Evolutionary conservation across 139 green algal genomes (phyloP).

Genomic region (Protoeuglena noctilucae): DNA sequence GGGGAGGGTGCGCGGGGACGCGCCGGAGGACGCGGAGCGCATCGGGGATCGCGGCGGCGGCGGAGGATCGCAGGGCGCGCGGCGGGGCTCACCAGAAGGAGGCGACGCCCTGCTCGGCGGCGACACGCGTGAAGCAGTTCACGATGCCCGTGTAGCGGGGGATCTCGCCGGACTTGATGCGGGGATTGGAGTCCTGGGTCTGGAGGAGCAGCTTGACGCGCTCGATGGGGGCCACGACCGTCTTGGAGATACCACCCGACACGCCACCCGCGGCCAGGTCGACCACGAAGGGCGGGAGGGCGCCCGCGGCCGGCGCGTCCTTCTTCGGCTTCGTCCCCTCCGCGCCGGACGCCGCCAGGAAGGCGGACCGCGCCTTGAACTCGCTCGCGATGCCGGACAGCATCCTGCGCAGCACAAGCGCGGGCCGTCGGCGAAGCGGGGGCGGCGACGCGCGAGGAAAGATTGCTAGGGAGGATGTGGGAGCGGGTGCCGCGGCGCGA

Average conservation of each 20-base stretch:
- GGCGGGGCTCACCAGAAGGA: too few species aligned
- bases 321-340: too few species aligned
- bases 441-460: too few species aligned
- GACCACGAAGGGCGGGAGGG: slow-evolving; percentile 31
- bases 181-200: slow-evolving; percentile 58
- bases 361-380: not conserved
- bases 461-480: too few species aligned
- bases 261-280: slow-evolving; percentile 56
- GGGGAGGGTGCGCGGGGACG: too few species aligned
- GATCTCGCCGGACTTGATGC: slow-evolving; percentile 58
- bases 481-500: too few species aligned
- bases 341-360: slow-evolving; percentile 11
- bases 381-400: not conserved
- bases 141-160: slow-evolving; percentile 31
- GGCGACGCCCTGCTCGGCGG: slow-evolving; percentile 66
- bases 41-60: too few species aligned
- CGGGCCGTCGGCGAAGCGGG: too few species aligned
- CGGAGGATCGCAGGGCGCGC: too few species aligned
- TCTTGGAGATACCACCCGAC: slow-evolving; percentile 83
- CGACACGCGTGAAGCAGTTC: slow-evolving; percentile 86
- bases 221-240: slow-evolving; percentile 86
- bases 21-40: too few species aligned
- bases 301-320: not conserved
- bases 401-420: too few species aligned
- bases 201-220: slow-evolving; percentile 95